Base-by-base conservation (phyloP, 352 stramenopile species). In the Pythium phragmitis region DNA sequence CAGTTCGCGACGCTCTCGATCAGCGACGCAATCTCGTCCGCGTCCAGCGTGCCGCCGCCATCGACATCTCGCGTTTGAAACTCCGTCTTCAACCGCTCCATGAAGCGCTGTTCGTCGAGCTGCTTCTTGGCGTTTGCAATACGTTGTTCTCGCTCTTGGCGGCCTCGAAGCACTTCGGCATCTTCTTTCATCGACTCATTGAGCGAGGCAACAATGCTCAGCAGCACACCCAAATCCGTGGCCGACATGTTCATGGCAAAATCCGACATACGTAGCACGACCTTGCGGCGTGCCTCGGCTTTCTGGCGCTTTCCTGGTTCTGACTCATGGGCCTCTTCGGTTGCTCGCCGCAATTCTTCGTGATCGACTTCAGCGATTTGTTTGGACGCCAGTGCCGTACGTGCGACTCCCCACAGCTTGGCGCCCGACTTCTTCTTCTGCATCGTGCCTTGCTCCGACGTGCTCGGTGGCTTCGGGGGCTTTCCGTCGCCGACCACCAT, bases 221-320 rank as follows among this genome's bases (percentile, higher is more conserved):
- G 67, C n/a, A 96, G 76, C 1, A 96, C 75, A 26, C 85, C 80
- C 37, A 96, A 60, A 61, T 96, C 86, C 39, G 88, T 86, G 21
- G 84, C 68, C 0, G 82, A 91, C 12, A 96, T 62, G 60, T 96
- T 96, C 60, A 96, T 65, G 2, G 76, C 87, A 63, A 94, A 94
- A 42, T 94, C 85, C 14, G 85, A 94, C 80, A 96, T 90, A 50
- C 81, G 76, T 65, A 96, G 78, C 11, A 78, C 78, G 33, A 96
- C 30, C 56, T 87, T 86, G 30, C 87, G 74, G 41, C 77, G 74
- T 3, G 79, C 87, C 14, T 66, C 73, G 21, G 85, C 48, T 64
- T 89, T 89, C 28, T 81, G 28, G 21, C 82, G 82, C 16, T 87
- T 72, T 47, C 51, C 71, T 23, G 60, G 70, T 14, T 52, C 43